Evolutionary conservation across 495 filamentous ascomycete species (phyloP).

Genomic region (Talaromyces ruber): DNA sequence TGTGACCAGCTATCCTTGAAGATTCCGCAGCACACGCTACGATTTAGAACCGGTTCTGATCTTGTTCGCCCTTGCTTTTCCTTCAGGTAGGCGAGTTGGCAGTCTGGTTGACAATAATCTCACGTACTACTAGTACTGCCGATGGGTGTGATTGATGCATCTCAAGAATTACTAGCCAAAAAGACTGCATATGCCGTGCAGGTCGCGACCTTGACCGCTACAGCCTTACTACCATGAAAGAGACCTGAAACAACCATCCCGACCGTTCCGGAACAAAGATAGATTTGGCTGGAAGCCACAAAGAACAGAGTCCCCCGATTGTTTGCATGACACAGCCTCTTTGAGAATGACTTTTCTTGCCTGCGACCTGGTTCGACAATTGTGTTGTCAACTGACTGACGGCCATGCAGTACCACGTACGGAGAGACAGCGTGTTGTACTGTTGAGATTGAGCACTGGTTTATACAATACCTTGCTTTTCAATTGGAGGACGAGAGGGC

Average conservation of each 20-base stretch:
- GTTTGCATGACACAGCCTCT: background rate
- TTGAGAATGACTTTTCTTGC: background rate
- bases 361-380: background rate
- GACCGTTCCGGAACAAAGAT: background rate
- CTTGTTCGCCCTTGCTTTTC: background rate
- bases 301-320: background rate
- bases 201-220: background rate
- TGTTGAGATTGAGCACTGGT: too few species aligned
- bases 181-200: background rate
- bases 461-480: too few species aligned
- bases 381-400: background rate
- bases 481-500: too few species aligned
- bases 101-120: background rate
- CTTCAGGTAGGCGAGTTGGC: background rate
- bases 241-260: background rate
- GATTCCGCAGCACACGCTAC: background rate
- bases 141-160: background rate
- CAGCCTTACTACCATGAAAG: background rate
- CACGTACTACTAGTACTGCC: background rate
- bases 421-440: too few species aligned
- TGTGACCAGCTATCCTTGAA: background rate
- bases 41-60: background rate
- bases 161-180: background rate
- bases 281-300: background rate
- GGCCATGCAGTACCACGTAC: background rate